phyloP scores from a whole-genome alignment of 768 basidiomycete genomes.

The Phylloporus sp. region DNA sequence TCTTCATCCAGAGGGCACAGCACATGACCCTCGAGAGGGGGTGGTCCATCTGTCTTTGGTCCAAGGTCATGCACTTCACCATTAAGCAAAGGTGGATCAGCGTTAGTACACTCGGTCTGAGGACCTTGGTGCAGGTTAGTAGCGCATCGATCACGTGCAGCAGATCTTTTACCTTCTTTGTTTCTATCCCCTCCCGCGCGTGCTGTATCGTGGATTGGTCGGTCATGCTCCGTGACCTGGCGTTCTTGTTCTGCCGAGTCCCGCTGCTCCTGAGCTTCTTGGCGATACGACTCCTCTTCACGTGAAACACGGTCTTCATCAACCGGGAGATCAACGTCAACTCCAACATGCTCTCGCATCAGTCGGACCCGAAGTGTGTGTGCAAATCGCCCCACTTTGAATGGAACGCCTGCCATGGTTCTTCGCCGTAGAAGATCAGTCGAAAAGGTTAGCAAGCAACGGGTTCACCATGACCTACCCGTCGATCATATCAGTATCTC shows the following conservation, averaged over 20 bases:
- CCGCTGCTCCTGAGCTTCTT: constrained; percentile 55
- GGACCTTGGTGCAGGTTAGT: constrained; percentile 34
- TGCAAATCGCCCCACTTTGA: constrained; percentile 94
- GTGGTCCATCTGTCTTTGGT: constrained; percentile 27
- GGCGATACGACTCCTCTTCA: constrained; percentile 44
- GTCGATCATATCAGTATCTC: constrained; percentile 97
- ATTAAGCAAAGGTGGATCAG: constrained; percentile 29
- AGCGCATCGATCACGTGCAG: not conserved
- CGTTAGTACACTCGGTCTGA: constrained; percentile 36
- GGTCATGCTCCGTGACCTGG: constrained; percentile 39
- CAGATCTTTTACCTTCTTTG: constrained; percentile 45
- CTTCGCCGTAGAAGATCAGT: constrained; percentile 36
- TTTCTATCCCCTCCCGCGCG: constrained; percentile 36
- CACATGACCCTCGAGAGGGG: constrained; percentile 45
- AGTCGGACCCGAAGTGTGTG: constrained; percentile 89
- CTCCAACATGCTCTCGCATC: constrained; percentile 95
- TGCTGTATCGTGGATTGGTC: constrained; percentile 30
- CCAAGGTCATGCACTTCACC: not conserved
- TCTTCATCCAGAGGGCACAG: constrained; percentile 49
- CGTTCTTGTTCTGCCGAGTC: constrained; percentile 65
- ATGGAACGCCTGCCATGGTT: constrained; percentile 90
- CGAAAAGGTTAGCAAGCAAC: not conserved
- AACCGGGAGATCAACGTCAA: constrained; percentile 86
- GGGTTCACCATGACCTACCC: constrained; percentile 46
- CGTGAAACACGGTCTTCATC: constrained; percentile 65